Evolutionary conservation across 192 early-diverging fungal genomes (phyloP).

Genomic region (Podila clonocystis): DNA sequence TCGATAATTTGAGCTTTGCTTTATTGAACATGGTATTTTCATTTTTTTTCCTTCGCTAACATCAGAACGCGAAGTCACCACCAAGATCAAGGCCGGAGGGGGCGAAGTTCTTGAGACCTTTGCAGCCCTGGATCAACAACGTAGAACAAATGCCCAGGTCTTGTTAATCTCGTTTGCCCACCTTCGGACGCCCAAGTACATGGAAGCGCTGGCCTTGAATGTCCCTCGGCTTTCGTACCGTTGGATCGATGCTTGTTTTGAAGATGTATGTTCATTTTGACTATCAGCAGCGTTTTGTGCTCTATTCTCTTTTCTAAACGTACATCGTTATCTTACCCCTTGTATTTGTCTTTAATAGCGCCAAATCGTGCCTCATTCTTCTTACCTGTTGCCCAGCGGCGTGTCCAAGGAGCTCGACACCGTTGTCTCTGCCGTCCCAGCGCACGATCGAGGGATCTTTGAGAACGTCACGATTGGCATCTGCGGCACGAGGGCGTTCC

Average conservation of each 20-base stretch:
- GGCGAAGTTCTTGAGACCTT: conserved; percentile 16
- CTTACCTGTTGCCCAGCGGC: conserved; percentile 24
- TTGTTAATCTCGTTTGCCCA: conserved; percentile 10
- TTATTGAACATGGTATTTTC: too few species aligned
- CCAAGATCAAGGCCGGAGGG: conserved; percentile 13
- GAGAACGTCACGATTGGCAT: conserved; percentile 19
- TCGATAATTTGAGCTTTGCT: neutral
- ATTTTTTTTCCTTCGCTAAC: too few species aligned
- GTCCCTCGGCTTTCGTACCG: conserved; percentile 20
- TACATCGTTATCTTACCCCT: neutral
- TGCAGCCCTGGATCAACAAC: neutral
- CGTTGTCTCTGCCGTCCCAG: conserved; percentile 14
- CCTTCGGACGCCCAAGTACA: conserved; percentile 23
- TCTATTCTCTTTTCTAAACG: neutral
- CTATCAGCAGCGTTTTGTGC: neutral
- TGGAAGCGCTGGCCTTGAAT: conserved; percentile 24
- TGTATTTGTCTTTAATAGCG: conserved; percentile 5
- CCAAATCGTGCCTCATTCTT: conserved; percentile 3
- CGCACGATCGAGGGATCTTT: conserved; percentile 16
- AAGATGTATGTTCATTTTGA: conserved; percentile 14
- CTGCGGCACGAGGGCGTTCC: conserved; percentile 6
- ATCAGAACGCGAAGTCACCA: neutral
- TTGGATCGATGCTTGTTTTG: conserved; percentile 31
- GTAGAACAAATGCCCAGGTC: neutral
- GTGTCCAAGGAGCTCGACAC: conserved; percentile 22